A percentile compares a stretch with the other conserved stretches of the same genome.
These are phyloP conservation scores for Microcyclospora pomicola DNA, from an alignment of 2,329 filamentous ascomycete genomes.

Conservation along the genomic window DNA sequence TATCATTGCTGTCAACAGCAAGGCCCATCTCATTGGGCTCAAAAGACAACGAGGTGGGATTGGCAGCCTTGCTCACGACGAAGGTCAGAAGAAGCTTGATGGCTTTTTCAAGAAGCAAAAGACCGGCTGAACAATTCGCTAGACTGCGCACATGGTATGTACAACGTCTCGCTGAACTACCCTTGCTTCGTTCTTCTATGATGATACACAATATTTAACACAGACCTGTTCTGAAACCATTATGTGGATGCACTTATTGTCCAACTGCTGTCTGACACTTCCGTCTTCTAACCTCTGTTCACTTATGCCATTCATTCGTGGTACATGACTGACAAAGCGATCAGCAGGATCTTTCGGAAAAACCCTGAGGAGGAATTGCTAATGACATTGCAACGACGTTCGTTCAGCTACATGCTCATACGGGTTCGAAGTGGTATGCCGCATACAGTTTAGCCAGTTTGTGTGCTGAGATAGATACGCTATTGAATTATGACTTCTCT, in stretches of 20 bases:
- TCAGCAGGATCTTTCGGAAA: too few species aligned
- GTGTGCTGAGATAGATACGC: too few species aligned
- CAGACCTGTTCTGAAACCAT: constrained; percentile 21
- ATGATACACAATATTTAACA: constrained; percentile 18
- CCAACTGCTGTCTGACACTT: constrained; percentile 23
- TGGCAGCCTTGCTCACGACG: constrained; percentile 62
- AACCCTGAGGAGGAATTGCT: too few species aligned
- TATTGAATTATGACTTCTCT: too few species aligned
- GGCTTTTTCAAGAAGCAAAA: constrained; percentile 52
- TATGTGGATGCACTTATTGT: constrained; percentile 19
- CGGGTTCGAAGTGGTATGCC: too few species aligned
- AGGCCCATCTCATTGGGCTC: constrained; percentile 56
- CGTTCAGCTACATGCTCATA: too few species aligned
- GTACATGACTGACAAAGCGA: too few species aligned
- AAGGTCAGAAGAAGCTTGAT: constrained; percentile 60
- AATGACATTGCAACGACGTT: too few species aligned
- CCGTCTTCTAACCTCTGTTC: too few species aligned
- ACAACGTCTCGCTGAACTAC: background rate
- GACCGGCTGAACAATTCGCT: constrained; percentile 7
- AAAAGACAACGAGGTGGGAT: constrained; percentile 73
- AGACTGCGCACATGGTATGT: background rate
- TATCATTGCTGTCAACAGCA: constrained; percentile 52
- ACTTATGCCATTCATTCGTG: too few species aligned
- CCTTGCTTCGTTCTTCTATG: constrained; percentile 6
- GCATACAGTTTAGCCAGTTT: too few species aligned